Conservation (phyloP, 805 yeast species). For the Kluyveromyces wickerhamii region DNA sequence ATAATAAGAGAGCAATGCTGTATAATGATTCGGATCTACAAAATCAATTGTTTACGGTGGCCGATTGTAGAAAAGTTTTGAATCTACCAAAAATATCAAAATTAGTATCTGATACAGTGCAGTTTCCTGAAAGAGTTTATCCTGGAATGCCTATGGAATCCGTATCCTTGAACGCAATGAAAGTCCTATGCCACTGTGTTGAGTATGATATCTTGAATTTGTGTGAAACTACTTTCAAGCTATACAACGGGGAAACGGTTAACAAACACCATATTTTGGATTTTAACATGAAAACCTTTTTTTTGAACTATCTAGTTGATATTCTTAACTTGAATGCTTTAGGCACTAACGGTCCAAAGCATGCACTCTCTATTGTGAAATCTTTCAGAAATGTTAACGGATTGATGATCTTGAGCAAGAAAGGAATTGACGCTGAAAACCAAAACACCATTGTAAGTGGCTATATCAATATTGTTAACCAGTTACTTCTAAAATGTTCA, state of each 20-base stretch:
- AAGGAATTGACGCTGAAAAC: conserved; percentile 13
- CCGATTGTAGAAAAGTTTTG: conserved; percentile 43
- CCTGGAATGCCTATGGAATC: conserved; percentile 27
- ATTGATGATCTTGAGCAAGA: conserved; percentile 19
- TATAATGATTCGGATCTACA: conserved; percentile 27
- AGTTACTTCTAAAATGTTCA: conserved; percentile 33
- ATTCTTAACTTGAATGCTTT: conserved; percentile 21
- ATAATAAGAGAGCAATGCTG: conserved; percentile 21
- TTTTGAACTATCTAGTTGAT: conserved; percentile 26
- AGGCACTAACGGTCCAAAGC: conserved; percentile 24
- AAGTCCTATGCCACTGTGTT: conserved; percentile 35
- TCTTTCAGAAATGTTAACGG: conserved; percentile 29
- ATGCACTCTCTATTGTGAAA: conserved; percentile 24
- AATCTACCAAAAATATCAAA: conserved; percentile 31
- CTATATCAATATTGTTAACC: conserved; percentile 27
- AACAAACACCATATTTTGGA: conserved; percentile 12
- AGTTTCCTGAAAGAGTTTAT: conserved; percentile 25
- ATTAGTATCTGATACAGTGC: conserved; percentile 26
- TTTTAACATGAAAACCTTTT: neutral
- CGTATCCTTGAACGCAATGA: conserved; percentile 30
- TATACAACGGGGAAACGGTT: conserved; percentile 25
- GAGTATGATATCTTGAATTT: conserved; percentile 40
- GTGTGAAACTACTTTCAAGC: conserved; percentile 34
- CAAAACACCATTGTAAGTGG: conserved; percentile 24
- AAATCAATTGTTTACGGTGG: conserved; percentile 35